Evolutionary conservation across 192 early-diverging fungal species (phyloP), one percentile per base, ranked within the genome.

Genomic region (Coemansia sp.): DNA sequence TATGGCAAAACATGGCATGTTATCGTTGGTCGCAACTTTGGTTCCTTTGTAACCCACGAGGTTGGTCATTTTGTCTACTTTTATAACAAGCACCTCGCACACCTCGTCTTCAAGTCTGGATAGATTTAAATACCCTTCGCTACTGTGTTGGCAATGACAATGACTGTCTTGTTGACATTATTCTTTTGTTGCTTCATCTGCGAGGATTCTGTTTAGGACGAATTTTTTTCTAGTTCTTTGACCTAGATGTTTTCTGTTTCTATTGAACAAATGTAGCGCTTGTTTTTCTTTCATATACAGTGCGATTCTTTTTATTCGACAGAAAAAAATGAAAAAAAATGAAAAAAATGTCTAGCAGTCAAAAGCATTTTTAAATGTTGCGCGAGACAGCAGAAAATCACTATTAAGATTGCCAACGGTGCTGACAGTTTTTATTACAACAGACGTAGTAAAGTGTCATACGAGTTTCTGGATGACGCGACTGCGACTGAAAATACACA

Each of bases 1-100:
- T 95, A 94, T 80, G 94, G 95, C 72, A 89, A 92, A 14, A 95
- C 96, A 58, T 99, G 97, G 96, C 97, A 99, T 75, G 94, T 93
- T 69, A 93, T 99, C 58, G 97, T 99, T 46, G 97, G 97, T 59
- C 87, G 95, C 64, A 98, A 95, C 89, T 99, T 98, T 93, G 97
- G 96, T 42, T 96, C 94, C 33, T 97, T 94, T 68, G 97, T 98
- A 19, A 98, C 97, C 25, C 96, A 99, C 67, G 97, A 91, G 76
- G 88, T 89, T 59, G 86, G 95, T 86, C 93, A 95, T 70, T 99
- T 98, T 68, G 96, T 99, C 83, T 99, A 97, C 89, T 98, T 99
- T 76, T 98, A 99, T 76, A 86, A 94, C 56, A 92, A 90, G 62
- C 90, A 94, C 74, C 94, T 94, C 39, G 95, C 95, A 9, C 94